Base-by-base conservation (phyloP, 2,329 filamentous ascomycete species). In the Cladosporium sp. region DNA sequence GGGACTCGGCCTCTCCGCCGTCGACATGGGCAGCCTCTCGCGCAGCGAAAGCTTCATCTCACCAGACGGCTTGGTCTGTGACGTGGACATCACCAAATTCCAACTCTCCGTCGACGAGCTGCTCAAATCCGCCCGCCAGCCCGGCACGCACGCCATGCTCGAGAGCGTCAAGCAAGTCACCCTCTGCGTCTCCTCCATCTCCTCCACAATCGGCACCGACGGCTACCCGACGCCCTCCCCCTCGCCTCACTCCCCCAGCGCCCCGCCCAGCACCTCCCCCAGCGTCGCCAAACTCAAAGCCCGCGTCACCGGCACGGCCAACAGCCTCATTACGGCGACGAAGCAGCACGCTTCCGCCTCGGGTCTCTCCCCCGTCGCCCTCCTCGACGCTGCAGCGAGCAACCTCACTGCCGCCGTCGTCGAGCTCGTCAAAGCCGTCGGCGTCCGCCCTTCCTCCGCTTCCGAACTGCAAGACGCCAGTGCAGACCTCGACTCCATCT, bases 31-130 rank as follows among this genome's bases (percentile, higher is more conserved):
- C 43, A 81, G 79, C 57, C 80, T 84, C 56, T 41, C 45, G 1
- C 80, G 80, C 44, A 83, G 88, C 47, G 80, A 80, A 62, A 82
- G 78, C 20, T 50, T 68, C 18, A 55, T 68, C 32, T 62, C 86
- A 32, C 80, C 85, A 12, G 80, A 84, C 53, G 93, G 93, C 5
- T 68, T 93, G 18, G 83, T 99, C 60, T 91, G 88, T 70, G 93
- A 96, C 68, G 80, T 96, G 11, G 88, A 96, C 66, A 83, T 99
- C 58, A 96, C 92, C 44, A 91, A 89, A 64, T 97, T 96, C 73
- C 93, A 99, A 68, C 85, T 97, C 54, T 82, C 90, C 18, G 88
- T 99, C 54, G 92, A 99, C 64, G 92, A 97, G 62, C 78, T 97
- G 34, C 77, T 99, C 30, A 85, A 85, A 56, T 80, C 79, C 36